Conservation (phyloP, 1,139 yeast genomes). For the Yamadazyma siamensis region DNA sequence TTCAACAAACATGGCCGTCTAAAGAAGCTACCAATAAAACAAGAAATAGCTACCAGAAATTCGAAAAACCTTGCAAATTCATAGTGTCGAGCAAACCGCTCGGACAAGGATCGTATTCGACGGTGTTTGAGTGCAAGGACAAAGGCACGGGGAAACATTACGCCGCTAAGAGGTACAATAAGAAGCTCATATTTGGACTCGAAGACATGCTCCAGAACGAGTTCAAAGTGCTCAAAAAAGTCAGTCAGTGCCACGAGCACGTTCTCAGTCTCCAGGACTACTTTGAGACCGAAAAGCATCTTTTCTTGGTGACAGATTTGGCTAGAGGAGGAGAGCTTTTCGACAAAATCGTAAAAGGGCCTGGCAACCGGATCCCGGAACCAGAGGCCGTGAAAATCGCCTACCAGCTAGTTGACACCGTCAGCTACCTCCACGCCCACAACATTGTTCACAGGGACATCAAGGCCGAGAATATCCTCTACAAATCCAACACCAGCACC, state of each 20-base stretch:
- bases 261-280: slow-evolving; percentile 64
- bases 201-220: slow-evolving; percentile 49
- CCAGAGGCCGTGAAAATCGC: slow-evolving; percentile 47
- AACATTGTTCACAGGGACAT: slow-evolving; percentile 41
- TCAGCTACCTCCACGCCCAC: slow-evolving; percentile 28
- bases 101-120: slow-evolving; percentile 40
- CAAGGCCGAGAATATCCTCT: slow-evolving; percentile 40
- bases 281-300: slow-evolving; percentile 60
- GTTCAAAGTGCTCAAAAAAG: slow-evolving; percentile 49
- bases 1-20: slow-evolving; percentile 20
- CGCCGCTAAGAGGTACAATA: slow-evolving; percentile 38
- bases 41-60: slow-evolving; percentile 10
- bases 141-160: slow-evolving; percentile 29
- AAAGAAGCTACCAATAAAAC: slow-evolving; percentile 13
- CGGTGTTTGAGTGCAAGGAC: slow-evolving; percentile 38
- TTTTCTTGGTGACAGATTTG: slow-evolving; percentile 64
- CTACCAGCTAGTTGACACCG: slow-evolving; percentile 25
- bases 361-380: slow-evolving; percentile 34
- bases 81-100: slow-evolving; percentile 26
- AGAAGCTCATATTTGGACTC: slow-evolving; percentile 32
- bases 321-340: slow-evolving; percentile 73
- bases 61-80: slow-evolving; percentile 30
- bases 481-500: slow-evolving; percentile 31
- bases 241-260: slow-evolving; percentile 41
- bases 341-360: slow-evolving; percentile 45